Conservation (phyloP, 768 basidiomycete species). For the Hirschioporus abietinus region DNA sequence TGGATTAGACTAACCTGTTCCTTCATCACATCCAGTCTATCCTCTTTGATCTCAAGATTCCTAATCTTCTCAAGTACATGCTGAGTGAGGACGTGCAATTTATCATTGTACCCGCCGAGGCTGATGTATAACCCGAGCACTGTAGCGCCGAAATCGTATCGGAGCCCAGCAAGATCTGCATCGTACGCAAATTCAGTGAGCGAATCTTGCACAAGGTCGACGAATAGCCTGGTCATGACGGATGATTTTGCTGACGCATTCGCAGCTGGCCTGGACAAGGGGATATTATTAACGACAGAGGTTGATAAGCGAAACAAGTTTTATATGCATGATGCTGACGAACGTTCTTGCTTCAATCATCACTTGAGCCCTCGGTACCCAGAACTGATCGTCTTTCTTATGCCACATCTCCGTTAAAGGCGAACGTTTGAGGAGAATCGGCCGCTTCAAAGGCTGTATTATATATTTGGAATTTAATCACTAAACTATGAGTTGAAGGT, state of each 20-base stretch:
- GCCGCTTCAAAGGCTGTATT: conserved; percentile 64
- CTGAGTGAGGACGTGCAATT: conserved; percentile 67
- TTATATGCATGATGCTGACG: conserved; percentile 12
- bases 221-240: conserved; percentile 76
- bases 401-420: conserved; percentile 79
- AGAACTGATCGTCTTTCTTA: conserved; percentile 96
- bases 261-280: conserved; percentile 42
- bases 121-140: conserved; percentile 62
- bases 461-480: not conserved
- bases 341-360: conserved; percentile 75
- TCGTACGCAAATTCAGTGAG: conserved; percentile 90
- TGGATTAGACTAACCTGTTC: conserved; percentile 56
- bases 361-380: conserved; percentile 85
- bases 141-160: conserved; percentile 60
- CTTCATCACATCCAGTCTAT: conserved; percentile 75
- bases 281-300: not conserved
- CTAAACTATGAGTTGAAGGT: not conserved
- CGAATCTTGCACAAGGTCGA: conserved; percentile 82
- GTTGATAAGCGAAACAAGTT: conserved; percentile 6
- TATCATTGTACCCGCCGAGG: conserved; percentile 89
- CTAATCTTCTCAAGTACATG: conserved; percentile 68
- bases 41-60: conserved; percentile 55
- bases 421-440: conserved; percentile 70
- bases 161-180: conserved; percentile 85
- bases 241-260: conserved; percentile 61